phyloP scores from a whole-genome alignment of 495 filamentous ascomycete species.

The Neohortaea acidophila region DNA sequence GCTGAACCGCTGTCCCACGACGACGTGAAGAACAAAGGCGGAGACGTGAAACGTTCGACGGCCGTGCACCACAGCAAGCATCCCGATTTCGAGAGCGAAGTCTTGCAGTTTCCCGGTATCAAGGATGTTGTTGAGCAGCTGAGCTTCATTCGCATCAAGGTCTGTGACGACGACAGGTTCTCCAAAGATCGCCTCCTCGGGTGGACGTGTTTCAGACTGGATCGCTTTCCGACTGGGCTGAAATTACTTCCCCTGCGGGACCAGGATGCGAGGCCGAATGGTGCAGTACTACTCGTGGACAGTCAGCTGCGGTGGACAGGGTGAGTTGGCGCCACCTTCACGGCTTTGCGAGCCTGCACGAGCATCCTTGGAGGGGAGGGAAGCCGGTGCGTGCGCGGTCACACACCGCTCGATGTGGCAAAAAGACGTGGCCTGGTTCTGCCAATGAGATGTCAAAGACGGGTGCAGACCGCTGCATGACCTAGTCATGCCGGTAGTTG shows the following conservation, averaged over 20 bases:
- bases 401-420: not conserved
- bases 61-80: slow-evolving; percentile 44
- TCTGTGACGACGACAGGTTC: slow-evolving; percentile 63
- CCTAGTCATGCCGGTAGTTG: too few species aligned
- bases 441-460: not conserved
- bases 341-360: not conserved
- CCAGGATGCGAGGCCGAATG: slow-evolving; percentile 41
- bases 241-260: slow-evolving; percentile 62
- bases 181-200: slow-evolving; percentile 60
- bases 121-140: slow-evolving; percentile 58
- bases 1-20: slow-evolving; percentile 20
- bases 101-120: slow-evolving; percentile 45
- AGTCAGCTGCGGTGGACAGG: not conserved
- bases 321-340: slow-evolving; percentile 27
- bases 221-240: slow-evolving; percentile 59
- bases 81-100: slow-evolving; percentile 55
- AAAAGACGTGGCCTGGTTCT: not conserved
- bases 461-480: not conserved
- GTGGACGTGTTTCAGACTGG: slow-evolving; percentile 78
- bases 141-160: slow-evolving; percentile 74
- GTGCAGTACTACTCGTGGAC: slow-evolving; percentile 53
- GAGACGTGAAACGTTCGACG: slow-evolving; percentile 57
- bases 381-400: not conserved
- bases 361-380: too few species aligned
- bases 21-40: slow-evolving; percentile 32